Base-by-base conservation (phyloP, 2,329 filamentous ascomycete genomes). In the Lachnellula suecica region DNA sequence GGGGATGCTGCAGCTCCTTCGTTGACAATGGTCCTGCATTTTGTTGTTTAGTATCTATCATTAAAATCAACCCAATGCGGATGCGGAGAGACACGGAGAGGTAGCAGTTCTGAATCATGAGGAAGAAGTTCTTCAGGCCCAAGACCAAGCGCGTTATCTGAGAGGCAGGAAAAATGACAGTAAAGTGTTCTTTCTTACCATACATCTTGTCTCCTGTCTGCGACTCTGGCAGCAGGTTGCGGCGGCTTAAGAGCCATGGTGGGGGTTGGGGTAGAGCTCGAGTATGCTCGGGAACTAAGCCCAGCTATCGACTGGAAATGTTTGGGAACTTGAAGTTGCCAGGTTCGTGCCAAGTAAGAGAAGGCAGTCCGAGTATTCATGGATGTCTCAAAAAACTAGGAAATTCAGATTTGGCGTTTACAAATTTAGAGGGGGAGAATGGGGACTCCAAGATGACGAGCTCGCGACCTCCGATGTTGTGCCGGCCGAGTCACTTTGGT, bases 1-100 rank as follows among this genome's bases (percentile, higher is more conserved):
- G 82, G 81, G 23, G 82, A 84, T 25, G 81, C 79, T 7, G 80
- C 79, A 3, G 83, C 83, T 10, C 79, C 83, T 69, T 86, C 83
- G 59, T 86, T 86, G 71, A 86, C 74, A 70, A 86, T 85, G 59
- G 81, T 78, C 82, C 82, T 84, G 48, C 34, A 51, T 37, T 20
- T 38, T 44, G 1, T 25, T 57, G 13, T 60, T n/a, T 34, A 61
- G 41, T 4, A 23, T 19, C 5, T 10, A 40, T 20, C 7, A 19
- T 40, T 10, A 4, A 22, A 40, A 11, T 11, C 37, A 40, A 40
- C 7, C 19, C n/a, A 40, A 20, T 6, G 31, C 31, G 15, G 37
- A 10, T 19, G n/a, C 11, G 19, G 19, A 20, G n/a, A 19, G 19
- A 24, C 20, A 25, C 24, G 20, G 40, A 43, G 22, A 22, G 40